Evolutionary conservation across 768 basidiomycete species (phyloP).

Genomic region (Mrakia gelida): DNA sequence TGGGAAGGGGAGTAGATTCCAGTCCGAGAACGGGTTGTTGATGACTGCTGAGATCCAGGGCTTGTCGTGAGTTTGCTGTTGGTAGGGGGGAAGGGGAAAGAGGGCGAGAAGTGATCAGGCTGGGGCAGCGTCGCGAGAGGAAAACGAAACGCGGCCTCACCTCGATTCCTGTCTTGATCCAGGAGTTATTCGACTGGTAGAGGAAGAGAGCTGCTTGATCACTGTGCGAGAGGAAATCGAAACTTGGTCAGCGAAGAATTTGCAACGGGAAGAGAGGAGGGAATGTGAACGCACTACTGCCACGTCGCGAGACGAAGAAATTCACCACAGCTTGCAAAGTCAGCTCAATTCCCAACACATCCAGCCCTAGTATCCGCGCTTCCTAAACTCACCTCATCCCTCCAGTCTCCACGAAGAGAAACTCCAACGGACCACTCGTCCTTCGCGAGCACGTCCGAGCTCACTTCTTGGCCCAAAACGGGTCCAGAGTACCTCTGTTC

Average conservation of each 20-base stretch:
- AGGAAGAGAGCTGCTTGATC: slow-evolving; percentile 25
- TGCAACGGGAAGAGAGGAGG: background rate
- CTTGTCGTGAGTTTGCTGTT: slow-evolving; percentile 9
- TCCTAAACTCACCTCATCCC: background rate
- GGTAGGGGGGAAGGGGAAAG: background rate
- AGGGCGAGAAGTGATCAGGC: no score
- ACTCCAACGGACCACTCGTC: background rate
- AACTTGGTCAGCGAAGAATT: background rate
- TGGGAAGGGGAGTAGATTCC: background rate
- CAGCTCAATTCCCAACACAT: no score
- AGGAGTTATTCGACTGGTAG: slow-evolving; percentile 11
- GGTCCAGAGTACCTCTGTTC: background rate
- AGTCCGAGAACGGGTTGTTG: slow-evolving; percentile 22
- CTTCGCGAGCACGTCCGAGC: background rate
- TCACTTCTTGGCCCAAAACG: background rate
- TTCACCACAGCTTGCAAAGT: background rate
- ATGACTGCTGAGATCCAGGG: slow-evolving; percentile 25
- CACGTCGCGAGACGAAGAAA: background rate
- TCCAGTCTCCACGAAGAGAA: background rate
- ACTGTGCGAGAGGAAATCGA: background rate
- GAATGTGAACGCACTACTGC: background rate
- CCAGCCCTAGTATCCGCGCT: background rate
- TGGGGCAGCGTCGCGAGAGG: background rate
- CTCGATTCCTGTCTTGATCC: slow-evolving; percentile 29
- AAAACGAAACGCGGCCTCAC: background rate